Conservation (phyloP, 2,329 filamentous ascomycete species). For the Aspergillus ochraceoroseus region DNA sequence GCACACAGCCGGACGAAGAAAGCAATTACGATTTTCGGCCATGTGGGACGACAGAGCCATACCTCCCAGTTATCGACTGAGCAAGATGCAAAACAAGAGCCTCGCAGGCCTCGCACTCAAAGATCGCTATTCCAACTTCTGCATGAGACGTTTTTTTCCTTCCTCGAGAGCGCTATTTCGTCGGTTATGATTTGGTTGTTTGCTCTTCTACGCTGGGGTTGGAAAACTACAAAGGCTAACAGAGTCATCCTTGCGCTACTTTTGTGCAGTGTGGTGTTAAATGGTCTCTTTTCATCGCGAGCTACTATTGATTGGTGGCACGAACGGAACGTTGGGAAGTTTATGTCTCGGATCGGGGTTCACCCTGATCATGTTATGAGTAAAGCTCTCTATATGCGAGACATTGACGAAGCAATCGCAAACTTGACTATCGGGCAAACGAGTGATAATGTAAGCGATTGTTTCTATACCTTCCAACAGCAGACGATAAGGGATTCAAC, state of each 20-base stretch:
- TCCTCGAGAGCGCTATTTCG: slow-evolving; percentile 68
- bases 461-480: slow-evolving; percentile 45
- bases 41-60: slow-evolving; percentile 44
- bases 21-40: slow-evolving; percentile 47
- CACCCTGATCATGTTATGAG: slow-evolving; percentile 75
- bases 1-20: slow-evolving; percentile 47
- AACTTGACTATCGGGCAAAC: slow-evolving; percentile 30
- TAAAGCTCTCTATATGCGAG: slow-evolving; percentile 74
- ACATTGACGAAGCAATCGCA: slow-evolving; percentile 64
- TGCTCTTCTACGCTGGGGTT: slow-evolving; percentile 60
- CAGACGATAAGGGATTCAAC: slow-evolving; percentile 36
- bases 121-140: slow-evolving; percentile 64
- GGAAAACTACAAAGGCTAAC: slow-evolving; percentile 66
- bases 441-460: slow-evolving; percentile 33
- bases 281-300: slow-evolving; percentile 68
- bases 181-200: slow-evolving; percentile 74
- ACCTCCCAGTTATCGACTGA: slow-evolving; percentile 38
- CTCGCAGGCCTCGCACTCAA: slow-evolving; percentile 55
- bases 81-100: slow-evolving; percentile 32
- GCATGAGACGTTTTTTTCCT: slow-evolving; percentile 66
- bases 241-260: slow-evolving; percentile 67
- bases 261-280: slow-evolving; percentile 63
- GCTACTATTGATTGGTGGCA: slow-evolving; percentile 76
- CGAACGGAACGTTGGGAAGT: slow-evolving; percentile 71
- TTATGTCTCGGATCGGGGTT: slow-evolving; percentile 78